Evolutionary conservation across 2,329 filamentous ascomycete genomes (phyloP).

Genomic region (Stenocarpella maydis): DNA sequence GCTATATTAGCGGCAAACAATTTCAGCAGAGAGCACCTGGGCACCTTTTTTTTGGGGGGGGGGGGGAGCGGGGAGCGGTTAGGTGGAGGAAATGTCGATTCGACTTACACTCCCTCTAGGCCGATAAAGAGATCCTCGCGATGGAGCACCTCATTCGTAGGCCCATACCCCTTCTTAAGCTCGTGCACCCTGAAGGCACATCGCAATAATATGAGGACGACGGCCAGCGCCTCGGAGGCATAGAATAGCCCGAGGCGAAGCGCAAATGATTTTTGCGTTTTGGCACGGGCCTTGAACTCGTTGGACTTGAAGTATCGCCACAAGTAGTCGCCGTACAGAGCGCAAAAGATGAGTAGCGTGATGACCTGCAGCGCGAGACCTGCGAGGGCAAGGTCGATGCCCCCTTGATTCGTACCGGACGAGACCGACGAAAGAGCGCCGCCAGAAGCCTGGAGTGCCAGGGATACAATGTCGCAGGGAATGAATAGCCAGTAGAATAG

Average conservation of each 20-base stretch:
- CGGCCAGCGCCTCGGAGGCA: constrained; percentile 58
- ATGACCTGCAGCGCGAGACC: constrained; percentile 67
- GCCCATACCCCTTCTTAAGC: constrained; percentile 69
- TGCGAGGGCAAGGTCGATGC: constrained; percentile 58
- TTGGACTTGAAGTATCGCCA: constrained; percentile 46
- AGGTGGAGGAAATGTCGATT: too few relatives aligned
- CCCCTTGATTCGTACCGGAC: constrained; percentile 54
- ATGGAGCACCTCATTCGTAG: constrained; percentile 52
- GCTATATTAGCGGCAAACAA: background rate
- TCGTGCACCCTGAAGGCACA: constrained; percentile 72
- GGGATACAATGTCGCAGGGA: constrained; percentile 62
- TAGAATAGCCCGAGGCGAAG: constrained; percentile 58
- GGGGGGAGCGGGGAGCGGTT: background rate
- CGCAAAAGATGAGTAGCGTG: constrained; percentile 61
- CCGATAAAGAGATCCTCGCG: constrained; percentile 36
- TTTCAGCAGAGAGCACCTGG: background rate
- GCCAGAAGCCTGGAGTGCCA: constrained; percentile 63
- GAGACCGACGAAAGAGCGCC: constrained; percentile 59
- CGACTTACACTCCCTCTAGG: constrained; percentile 32
- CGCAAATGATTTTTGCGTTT: constrained; percentile 2
- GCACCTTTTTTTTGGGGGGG: background rate
- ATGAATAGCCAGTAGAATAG: constrained; percentile 57
- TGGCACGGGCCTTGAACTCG: background rate
- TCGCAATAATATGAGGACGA: constrained; percentile 66
- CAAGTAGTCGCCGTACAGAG: constrained; percentile 58